Base-by-base conservation (phyloP, 495 filamentous ascomycete genomes). In the Daldinia grandis region DNA sequence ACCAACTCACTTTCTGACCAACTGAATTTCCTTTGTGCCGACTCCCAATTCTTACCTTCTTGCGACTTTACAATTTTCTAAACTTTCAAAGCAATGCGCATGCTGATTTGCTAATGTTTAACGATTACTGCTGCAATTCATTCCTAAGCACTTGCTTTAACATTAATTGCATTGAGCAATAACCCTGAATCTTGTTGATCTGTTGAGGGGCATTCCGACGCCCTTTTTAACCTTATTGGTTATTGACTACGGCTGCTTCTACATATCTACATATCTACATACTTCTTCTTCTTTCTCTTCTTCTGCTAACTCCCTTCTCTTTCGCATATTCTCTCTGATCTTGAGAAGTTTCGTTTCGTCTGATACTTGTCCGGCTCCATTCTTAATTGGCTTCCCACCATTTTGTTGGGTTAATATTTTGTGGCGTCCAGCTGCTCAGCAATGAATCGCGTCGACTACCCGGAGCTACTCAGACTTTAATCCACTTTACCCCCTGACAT, bases 161-260 rank as follows among this genome's bases (percentile, higher is more conserved):
- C 28, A n/a, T 21, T 31, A 33, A 28, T 35, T 56, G 67, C 64
- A 72, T 68, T 72, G 51, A 71, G 63, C 68, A 60, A 44, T 54
- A 72, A 61, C 54, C 69, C 69, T 68, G 64, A 68, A 68, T 66
- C 62, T 71, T 68, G 60, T 72, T 72, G 69, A 68, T 72, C 64
- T 37, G 44, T 72, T 51, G 69, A 68, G 69, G 50, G 64, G 69
- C 69, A 67, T 63, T 72, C 64, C 28, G 28, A 21, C 30, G 17
- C 17, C 27, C 53, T 44, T 55, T 55, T 49, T 28, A 50, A 50
- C 49, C 55, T 68, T 30, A 64, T 72, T 72, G 64, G 60, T 64
- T 50, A 54, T 55, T 44, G 19, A 30, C 42, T 69, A 60, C 47
- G 17, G n/a, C 28, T 14, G 42, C 56, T 47, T 58, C 33, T 35